Percentiles rank a stretch among this genome's conserved stretches.
phyloP scores from a whole-genome alignment of 2,329 filamentous ascomycete genomes.

The Colletotrichum caudatum region DNA sequence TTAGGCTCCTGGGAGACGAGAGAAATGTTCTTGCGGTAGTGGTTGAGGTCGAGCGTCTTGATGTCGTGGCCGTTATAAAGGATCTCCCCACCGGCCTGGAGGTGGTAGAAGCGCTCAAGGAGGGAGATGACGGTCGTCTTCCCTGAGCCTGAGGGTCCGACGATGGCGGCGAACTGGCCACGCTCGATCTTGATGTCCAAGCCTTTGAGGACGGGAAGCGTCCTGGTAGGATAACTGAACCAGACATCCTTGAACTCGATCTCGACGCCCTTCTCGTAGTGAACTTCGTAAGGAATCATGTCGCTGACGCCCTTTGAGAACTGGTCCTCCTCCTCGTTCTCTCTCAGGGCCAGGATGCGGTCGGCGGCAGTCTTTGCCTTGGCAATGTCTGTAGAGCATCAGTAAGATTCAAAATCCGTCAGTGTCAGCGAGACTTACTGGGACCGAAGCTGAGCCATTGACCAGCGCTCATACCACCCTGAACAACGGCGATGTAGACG shows the following conservation, averaged over 20 bases:
- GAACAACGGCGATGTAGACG: conserved; percentile 43
- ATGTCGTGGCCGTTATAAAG: conserved; percentile 48
- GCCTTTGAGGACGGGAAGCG: conserved; percentile 36
- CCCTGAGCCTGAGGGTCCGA: conserved; percentile 67
- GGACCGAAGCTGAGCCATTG: conserved; percentile 42
- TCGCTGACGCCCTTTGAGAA: conserved; percentile 15
- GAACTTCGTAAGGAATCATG: conserved; percentile 31
- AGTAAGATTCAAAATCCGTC: neutral
- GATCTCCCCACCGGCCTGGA: conserved; percentile 46
- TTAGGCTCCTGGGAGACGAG: conserved; percentile 58
- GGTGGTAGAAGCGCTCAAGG: conserved; percentile 47
- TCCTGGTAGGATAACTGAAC: conserved; percentile 39
- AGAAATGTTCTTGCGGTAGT: conserved; percentile 52
- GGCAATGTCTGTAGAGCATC: conserved; percentile 32
- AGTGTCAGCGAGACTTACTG: conserved; percentile 8
- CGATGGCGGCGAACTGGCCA: conserved; percentile 77
- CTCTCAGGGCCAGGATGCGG: conserved; percentile 38
- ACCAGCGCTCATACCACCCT: conserved; percentile 41
- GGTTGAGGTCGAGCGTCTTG: conserved; percentile 44
- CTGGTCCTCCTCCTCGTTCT: conserved; percentile 56
- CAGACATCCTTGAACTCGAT: conserved; percentile 44
- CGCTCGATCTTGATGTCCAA: conserved; percentile 52
- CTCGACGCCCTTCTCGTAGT: conserved; percentile 43
- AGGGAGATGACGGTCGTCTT: conserved; percentile 49
- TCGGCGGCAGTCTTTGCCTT: conserved; percentile 41